Evolutionary conservation across 345 rosid genomes (phyloP).

Genomic region (Salix koriyanagi): DNA sequence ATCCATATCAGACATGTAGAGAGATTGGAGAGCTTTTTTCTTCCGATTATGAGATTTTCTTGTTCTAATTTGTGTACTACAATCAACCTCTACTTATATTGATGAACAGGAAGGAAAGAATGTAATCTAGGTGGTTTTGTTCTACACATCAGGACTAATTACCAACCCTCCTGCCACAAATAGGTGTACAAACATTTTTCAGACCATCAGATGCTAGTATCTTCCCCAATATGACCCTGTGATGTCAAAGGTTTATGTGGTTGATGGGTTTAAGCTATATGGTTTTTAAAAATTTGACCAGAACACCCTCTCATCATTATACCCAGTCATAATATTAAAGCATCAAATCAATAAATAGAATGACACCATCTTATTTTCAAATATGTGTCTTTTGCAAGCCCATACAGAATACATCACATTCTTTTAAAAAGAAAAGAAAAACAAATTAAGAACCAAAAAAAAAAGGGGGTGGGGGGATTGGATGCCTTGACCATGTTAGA

Average conservation of each 20-base stretch:
- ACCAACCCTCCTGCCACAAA: conserved; percentile 95
- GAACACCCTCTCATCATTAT: not conserved
- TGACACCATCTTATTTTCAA: conserved; percentile 9
- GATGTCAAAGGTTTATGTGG: conserved; percentile 42
- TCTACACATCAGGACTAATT: conserved; percentile 44
- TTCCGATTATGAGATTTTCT: not conserved
- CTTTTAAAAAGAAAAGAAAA: no score
- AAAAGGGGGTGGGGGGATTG: no score
- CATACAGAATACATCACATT: not conserved
- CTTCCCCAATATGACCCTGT: conserved; percentile 97
- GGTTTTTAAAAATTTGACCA: not conserved
- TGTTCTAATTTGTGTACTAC: not conserved
- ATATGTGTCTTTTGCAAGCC: conserved; percentile 1
- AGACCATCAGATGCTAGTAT: conserved; percentile 82
- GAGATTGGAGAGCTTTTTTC: not conserved
- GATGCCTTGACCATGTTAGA: no score
- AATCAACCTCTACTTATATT: not conserved
- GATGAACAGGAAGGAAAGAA: not conserved
- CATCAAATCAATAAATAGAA: conserved; percentile 5
- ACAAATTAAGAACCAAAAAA: no score
- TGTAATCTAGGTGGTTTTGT: conserved; percentile 5
- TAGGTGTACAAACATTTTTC: conserved; percentile 78
- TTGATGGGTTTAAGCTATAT: conserved; percentile 17
- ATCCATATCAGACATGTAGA: not conserved
- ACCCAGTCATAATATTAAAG: conserved; percentile 3